phyloP scores from a whole-genome alignment of 768 basidiomycete species.

The Pleurotus ostreatus region DNA sequence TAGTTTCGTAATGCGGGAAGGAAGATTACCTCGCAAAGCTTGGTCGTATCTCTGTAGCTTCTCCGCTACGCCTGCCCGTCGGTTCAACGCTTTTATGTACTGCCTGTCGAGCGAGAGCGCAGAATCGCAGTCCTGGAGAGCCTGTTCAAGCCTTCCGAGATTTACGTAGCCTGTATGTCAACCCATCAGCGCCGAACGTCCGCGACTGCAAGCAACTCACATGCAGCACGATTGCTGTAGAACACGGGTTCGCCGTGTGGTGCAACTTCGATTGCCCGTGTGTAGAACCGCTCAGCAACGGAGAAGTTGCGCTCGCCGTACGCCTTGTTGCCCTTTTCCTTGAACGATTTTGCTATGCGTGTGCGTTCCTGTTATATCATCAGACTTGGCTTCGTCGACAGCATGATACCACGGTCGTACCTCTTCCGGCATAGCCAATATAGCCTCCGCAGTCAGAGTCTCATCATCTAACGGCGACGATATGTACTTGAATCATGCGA shows the following conservation, averaged over 20 bases:
- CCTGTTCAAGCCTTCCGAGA: slow-evolving; percentile 74
- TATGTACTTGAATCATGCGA: not conserved
- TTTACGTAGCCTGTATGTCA: slow-evolving; percentile 71
- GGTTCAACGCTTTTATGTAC: slow-evolving; percentile 90
- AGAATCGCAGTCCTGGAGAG: slow-evolving; percentile 83
- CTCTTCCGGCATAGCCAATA: slow-evolving; percentile 55
- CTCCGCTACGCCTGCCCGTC: slow-evolving; percentile 85
- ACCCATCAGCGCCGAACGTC: not conserved
- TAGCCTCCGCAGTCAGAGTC: slow-evolving; percentile 48
- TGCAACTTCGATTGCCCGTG: slow-evolving; percentile 68
- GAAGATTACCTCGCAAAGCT: slow-evolving; percentile 66
- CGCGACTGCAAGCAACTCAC: slow-evolving; percentile 38
- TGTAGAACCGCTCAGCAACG: slow-evolving; percentile 62
- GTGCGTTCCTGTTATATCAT: slow-evolving; percentile 50
- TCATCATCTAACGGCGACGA: slow-evolving; percentile 30
- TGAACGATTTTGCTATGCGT: slow-evolving; percentile 58
- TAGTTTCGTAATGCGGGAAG: not conserved
- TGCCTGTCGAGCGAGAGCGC: slow-evolving; percentile 78
- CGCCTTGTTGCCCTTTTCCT: slow-evolving; percentile 67
- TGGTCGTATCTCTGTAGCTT: slow-evolving; percentile 69
- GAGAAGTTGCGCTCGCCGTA: slow-evolving; percentile 62
- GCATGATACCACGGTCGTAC: slow-evolving; percentile 29
- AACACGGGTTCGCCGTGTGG: slow-evolving; percentile 87
- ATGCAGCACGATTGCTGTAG: slow-evolving; percentile 96
- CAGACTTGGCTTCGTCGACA: not conserved